phyloP scores from a whole-genome alignment of 1,284 basidiomycete genomes.

The Cutaneotrichosporon arboriforme region DNA sequence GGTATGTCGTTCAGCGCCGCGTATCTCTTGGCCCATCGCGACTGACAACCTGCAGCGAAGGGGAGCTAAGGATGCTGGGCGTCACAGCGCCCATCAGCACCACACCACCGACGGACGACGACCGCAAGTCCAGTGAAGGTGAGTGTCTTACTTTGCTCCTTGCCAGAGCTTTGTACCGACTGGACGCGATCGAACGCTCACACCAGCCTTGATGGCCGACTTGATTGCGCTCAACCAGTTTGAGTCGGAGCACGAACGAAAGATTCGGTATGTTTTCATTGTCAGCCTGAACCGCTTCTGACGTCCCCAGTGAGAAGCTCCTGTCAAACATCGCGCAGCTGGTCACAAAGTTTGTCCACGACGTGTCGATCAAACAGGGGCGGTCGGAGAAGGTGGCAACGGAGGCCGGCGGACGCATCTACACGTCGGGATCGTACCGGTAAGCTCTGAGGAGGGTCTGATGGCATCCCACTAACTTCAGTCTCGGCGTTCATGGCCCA shows the following conservation, averaged over 20 bases:
- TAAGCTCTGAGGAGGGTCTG: not conserved
- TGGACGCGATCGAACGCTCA: not conserved
- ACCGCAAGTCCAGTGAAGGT: slow-evolving; percentile 67
- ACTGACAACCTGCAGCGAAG: slow-evolving; percentile 9
- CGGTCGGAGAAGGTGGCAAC: slow-evolving; percentile 79
- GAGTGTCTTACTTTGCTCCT: slow-evolving; percentile 55
- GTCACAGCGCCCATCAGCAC: slow-evolving; percentile 84
- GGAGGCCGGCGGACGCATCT: slow-evolving; percentile 94
- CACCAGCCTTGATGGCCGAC: slow-evolving; percentile 59
- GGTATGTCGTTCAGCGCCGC: not conserved
- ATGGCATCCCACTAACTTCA: slow-evolving; percentile 12
- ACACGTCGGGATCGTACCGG: slow-evolving; percentile 89
- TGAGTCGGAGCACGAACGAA: slow-evolving; percentile 82
- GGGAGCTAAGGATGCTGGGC: slow-evolving; percentile 42
- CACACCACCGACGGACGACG: slow-evolving; percentile 63
- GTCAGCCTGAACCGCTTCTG: too few species aligned
- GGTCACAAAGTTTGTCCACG: slow-evolving; percentile 89
- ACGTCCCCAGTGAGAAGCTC: slow-evolving; percentile 71
- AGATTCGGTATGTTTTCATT: slow-evolving; percentile 67
- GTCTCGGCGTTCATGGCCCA: slow-evolving; percentile 90
- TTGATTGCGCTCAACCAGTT: slow-evolving; percentile 79
- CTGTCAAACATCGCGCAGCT: slow-evolving; percentile 82
- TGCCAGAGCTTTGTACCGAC: not conserved
- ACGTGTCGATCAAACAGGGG: slow-evolving; percentile 69
- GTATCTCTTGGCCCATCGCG: too few species aligned